Conservation (phyloP, 305 asterid species). For the Ruellia speciosa region DNA sequence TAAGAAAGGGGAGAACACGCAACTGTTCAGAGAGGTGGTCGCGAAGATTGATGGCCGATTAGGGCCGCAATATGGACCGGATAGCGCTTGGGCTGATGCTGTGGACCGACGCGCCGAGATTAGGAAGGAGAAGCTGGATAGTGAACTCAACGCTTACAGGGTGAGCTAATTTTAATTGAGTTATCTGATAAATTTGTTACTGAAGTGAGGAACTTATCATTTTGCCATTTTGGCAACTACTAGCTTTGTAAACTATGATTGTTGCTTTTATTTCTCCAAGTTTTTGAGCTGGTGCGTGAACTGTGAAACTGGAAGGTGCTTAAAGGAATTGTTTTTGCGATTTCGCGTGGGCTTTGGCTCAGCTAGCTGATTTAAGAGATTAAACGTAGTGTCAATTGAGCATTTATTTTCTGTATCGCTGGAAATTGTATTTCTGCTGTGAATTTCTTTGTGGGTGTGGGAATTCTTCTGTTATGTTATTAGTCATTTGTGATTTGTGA, state of each 20-base stretch:
- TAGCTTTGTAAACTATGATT: no score
- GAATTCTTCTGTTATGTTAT: no score
- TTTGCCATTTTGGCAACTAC: no score
- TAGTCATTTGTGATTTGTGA: no score
- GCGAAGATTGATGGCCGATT: constrained; percentile 65
- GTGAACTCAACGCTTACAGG: constrained; percentile 86
- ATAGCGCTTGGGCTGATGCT: constrained; percentile 60
- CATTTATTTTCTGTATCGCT: no score
- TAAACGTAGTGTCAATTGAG: no score
- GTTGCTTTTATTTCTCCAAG: not conserved
- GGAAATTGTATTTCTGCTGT: no score
- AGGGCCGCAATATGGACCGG: constrained; percentile 60
- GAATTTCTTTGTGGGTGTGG: no score
- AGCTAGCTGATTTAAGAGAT: no score
- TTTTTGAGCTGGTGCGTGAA: not conserved
- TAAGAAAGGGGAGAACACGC: constrained; percentile 88
- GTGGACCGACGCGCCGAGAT: constrained; percentile 76
- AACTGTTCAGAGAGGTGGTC: constrained; percentile 66
- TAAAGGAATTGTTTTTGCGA: not conserved
- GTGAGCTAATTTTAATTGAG: constrained; percentile 28
- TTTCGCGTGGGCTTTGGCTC: no score
- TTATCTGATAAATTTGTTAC: not conserved
- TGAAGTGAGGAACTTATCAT: not conserved
- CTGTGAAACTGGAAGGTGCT: not conserved
- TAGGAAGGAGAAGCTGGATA: constrained; percentile 84